Base-by-base conservation (phyloP, 2,329 filamentous ascomycete species). In the Talaromyces piceae region DNA sequence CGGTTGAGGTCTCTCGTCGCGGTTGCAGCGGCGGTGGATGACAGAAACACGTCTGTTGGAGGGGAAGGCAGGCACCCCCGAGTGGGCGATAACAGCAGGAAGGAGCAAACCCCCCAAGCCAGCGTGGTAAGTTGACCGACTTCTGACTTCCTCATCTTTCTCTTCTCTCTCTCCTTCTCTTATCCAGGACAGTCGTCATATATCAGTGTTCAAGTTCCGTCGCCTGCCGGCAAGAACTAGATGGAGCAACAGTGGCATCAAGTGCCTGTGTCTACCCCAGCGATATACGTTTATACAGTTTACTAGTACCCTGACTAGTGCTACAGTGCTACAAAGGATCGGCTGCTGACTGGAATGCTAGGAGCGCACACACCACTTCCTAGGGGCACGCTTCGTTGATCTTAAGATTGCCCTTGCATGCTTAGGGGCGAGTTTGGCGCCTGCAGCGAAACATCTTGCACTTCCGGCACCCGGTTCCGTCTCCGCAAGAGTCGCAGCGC, bases 361-460 rank as follows among this genome's bases (percentile, higher is more conserved):
- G 51, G 33, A 25, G 47, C 51, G 43, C 48, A 49, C 51, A 47
- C 47, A 45, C 51, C 49, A 51, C 37, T 23, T 22, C n/a, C 45
- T 37, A 18, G 31, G 31, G 16, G 16, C 31, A 18, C 16, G 31
- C 16, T 18, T 37, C 20, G 51, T 41, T 27, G 43, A 52, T 50
- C 43, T 47, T 45, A 49, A 46, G 51, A 53, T 53, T 53, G 51
- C 53, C 53, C 53, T 55, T 55, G 53, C 53, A 52, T 55, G 18
- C 44, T 41, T 45, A 51, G 41, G 41, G 27, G 28, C 41, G 30
- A 30, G 25, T 45, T 27, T 49, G 52, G 52, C 46, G 49, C 45
- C 44, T 54, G 54, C 50, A 47, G 41, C 41, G 41, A 41, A 47
- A 50, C 39, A 54, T 67, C 66, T 58, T 67, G 63, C 65, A 67